These are phyloP conservation scores for Cercospora nicotianae DNA, from an alignment of 2,329 filamentous ascomycete species.

Conservation along the genomic window DNA sequence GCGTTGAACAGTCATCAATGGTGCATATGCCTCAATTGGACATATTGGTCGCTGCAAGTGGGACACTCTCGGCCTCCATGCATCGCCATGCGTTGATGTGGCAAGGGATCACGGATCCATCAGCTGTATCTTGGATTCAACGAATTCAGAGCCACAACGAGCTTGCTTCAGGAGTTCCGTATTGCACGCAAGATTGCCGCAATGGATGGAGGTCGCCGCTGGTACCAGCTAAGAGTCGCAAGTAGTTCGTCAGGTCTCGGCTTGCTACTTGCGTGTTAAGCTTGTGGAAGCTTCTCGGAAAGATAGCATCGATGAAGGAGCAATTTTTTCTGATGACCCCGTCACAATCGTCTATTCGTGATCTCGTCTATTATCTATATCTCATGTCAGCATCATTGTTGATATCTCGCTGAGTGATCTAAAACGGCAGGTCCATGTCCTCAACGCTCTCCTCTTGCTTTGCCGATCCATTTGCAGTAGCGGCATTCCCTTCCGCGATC, in stretches of 20 bases:
- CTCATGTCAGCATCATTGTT: neutral
- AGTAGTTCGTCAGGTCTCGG: neutral
- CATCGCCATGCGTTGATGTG: neutral
- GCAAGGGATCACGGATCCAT: neutral
- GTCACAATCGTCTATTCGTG: neutral
- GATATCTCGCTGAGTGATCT: neutral
- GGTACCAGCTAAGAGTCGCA: neutral
- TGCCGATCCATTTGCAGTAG: constrained; percentile 41
- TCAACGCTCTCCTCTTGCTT: constrained; percentile 58
- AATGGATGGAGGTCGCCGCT: neutral
- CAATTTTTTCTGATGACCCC: neutral
- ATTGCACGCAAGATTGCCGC: neutral
- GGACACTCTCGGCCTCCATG: neutral
- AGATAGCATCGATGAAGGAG: neutral
- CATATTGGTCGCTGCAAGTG: neutral
- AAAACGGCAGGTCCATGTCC: constrained; percentile 70
- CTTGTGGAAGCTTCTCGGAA: neutral
- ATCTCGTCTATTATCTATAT: constrained; percentile 5
- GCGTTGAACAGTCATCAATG: neutral
- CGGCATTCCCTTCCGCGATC: constrained; percentile 26
- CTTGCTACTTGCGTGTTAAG: neutral
- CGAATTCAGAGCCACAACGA: neutral
- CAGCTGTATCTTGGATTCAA: neutral
- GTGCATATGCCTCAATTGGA: neutral
- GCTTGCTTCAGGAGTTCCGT: neutral